Conservation (phyloP, 2,329 filamentous ascomycete genomes). For the Curvularia lunata region DNA sequence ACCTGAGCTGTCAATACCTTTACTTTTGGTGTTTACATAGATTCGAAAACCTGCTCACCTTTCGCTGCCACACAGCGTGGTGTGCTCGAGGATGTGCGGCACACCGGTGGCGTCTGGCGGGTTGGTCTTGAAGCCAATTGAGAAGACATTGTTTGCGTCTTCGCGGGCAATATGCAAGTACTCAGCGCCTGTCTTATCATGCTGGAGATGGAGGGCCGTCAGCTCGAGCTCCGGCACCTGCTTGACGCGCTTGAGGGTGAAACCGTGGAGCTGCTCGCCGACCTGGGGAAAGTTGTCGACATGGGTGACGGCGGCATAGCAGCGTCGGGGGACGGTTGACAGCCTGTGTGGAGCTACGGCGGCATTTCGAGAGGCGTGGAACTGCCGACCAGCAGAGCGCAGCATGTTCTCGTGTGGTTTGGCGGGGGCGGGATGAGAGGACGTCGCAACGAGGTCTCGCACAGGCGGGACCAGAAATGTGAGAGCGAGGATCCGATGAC, state of each 20-base stretch:
- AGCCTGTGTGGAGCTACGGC: slow-evolving; percentile 19
- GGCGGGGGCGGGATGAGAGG: slow-evolving; percentile 5
- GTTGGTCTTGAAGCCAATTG: slow-evolving; percentile 98
- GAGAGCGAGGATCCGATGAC: slow-evolving; percentile 18
- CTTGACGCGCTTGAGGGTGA: slow-evolving; percentile 86
- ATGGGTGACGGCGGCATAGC: slow-evolving; percentile 73
- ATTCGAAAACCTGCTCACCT: slow-evolving; percentile 63
- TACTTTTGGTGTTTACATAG: too few species aligned
- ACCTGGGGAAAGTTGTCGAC: slow-evolving; percentile 76
- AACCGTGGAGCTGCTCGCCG: slow-evolving; percentile 89
- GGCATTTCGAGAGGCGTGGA: slow-evolving; percentile 26
- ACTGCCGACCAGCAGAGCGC: slow-evolving; percentile 44
- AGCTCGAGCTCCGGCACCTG: slow-evolving; percentile 93
- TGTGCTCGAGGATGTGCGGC: slow-evolving; percentile 97
- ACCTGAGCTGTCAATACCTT: slow-evolving; percentile 59
- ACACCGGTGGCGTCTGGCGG: slow-evolving; percentile 95
- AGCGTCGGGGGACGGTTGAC: slow-evolving; percentile 26
- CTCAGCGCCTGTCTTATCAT: slow-evolving; percentile 94
- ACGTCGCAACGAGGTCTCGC: slow-evolving; percentile 7
- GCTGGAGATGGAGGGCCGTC: slow-evolving; percentile 86
- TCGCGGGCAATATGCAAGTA: slow-evolving; percentile 95
- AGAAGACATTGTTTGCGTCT: slow-evolving; percentile 99
- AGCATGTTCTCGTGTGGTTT: slow-evolving; percentile 40
- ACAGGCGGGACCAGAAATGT: slow-evolving; percentile 21
- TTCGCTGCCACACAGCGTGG: slow-evolving; percentile 91